Evolutionary conservation across 2,329 filamentous ascomycete species (phyloP).

Genomic region (Scopulariopsis brevicaulis): DNA sequence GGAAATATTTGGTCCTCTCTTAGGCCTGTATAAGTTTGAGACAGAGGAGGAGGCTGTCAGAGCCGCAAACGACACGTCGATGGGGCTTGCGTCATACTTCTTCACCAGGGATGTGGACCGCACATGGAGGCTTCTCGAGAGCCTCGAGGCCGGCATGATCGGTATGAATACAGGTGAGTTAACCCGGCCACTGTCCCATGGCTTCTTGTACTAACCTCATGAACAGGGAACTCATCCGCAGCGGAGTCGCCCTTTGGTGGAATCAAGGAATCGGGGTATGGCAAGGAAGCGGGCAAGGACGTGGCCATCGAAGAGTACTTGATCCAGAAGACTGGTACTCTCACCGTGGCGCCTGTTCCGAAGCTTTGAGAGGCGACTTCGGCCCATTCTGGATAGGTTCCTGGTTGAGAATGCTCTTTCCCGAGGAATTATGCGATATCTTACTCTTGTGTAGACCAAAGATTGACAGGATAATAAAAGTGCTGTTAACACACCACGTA

Average conservation of each 20-base stretch:
- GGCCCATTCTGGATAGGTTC: too few species aligned
- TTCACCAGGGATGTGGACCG: constrained; percentile 5
- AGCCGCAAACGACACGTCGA: constrained; percentile 35
- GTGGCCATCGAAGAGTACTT: constrained; percentile 12
- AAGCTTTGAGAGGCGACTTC: not conserved
- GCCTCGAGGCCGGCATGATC: constrained; percentile 5
- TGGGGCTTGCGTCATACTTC: constrained; percentile 19
- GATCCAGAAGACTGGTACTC: constrained; percentile 5
- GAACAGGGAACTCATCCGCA: constrained; percentile 18
- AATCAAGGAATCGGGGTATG: constrained; percentile 34
- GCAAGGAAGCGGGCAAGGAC: constrained; percentile 35
- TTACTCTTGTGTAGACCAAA: not conserved
- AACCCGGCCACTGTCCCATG: constrained; percentile 9
- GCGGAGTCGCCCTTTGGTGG: constrained; percentile 34
- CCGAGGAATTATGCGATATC: not conserved
- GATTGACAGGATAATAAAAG: not conserved
- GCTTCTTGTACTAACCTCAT: not conserved
- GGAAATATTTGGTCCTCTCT: constrained; percentile 40
- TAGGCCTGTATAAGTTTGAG: constrained; percentile 33
- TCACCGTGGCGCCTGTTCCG: constrained; percentile 9
- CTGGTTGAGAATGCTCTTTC: not conserved
- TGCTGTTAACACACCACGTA: too few species aligned
- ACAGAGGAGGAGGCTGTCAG: constrained; percentile 32
- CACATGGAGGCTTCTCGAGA: constrained; percentile 5
- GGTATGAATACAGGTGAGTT: constrained; percentile 11